Conservation (phyloP, 2,329 filamentous ascomycete species). For the Aspergillus sp. region DNA sequence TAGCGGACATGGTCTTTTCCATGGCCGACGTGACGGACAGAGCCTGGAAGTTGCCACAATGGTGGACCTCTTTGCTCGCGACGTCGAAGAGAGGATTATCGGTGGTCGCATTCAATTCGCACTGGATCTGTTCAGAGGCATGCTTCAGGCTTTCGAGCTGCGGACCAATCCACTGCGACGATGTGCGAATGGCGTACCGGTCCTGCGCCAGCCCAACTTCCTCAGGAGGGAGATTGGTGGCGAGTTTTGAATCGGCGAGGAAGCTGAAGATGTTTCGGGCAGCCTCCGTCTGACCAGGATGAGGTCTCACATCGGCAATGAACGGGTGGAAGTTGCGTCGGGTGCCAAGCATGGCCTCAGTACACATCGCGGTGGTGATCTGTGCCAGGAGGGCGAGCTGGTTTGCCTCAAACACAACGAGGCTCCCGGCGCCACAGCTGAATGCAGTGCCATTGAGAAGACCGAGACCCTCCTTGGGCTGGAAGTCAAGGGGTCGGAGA, state of each 20-base stretch:
- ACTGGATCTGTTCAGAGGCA: conserved; percentile 54
- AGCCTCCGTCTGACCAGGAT: conserved; percentile 58
- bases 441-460: conserved; percentile 53
- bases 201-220: conserved; percentile 54
- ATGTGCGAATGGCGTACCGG: conserved; percentile 62
- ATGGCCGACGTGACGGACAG: conserved; percentile 60
- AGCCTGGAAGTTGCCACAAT: conserved; percentile 69
- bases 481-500: conserved; percentile 35
- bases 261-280: conserved; percentile 55
- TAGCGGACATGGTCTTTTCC: conserved; percentile 55
- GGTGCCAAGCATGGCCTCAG: conserved; percentile 58
- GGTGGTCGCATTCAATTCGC: conserved; percentile 65
- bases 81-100: conserved; percentile 64
- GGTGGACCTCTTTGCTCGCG: conserved; percentile 44
- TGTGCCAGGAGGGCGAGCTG: conserved; percentile 55
- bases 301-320: conserved; percentile 57
- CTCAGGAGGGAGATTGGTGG: conserved; percentile 16
- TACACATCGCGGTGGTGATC: conserved; percentile 58
- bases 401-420: conserved; percentile 53
- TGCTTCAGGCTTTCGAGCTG: conserved; percentile 62
- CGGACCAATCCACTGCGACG: conserved; percentile 67
- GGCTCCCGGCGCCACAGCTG: conserved; percentile 44
- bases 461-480: conserved; percentile 52
- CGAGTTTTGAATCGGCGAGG: conserved; percentile 49
- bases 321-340: conserved; percentile 58